Conservation (phyloP, 805 yeast species). For the Candida bentonensis region DNA sequence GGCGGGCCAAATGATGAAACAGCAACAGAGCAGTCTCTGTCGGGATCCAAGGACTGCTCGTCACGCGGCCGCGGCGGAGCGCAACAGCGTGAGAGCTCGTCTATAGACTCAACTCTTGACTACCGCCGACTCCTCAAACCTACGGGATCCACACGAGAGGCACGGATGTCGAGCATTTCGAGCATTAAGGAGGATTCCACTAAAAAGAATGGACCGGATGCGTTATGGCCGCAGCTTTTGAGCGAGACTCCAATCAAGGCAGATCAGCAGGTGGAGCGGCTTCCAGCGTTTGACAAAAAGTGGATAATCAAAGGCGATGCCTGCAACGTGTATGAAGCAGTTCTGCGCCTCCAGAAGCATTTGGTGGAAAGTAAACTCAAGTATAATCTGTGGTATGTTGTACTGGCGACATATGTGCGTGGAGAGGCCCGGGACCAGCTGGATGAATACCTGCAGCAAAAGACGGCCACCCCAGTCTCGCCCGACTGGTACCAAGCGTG, state of each 20-base stretch:
- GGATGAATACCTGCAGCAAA: not conserved
- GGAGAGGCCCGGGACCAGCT: not conserved
- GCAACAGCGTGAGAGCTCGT: too few species aligned
- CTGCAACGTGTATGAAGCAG: not conserved
- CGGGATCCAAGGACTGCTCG: too few species aligned
- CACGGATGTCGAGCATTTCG: too few species aligned
- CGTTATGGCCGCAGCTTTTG: not conserved
- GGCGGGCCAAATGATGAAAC: too few species aligned
- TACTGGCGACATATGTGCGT: not conserved
- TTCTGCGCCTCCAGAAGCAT: not conserved
- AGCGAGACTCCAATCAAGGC: not conserved
- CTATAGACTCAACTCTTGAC: too few species aligned
- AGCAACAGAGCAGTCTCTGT: too few species aligned
- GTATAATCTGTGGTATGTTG: not conserved
- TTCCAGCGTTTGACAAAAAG: not conserved
- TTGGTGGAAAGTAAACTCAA: not conserved
- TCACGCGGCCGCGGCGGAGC: too few species aligned
- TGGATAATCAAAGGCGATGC: not conserved
- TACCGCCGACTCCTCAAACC: too few species aligned
- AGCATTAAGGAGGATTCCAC: too few species aligned
- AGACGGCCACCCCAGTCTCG: not conserved
- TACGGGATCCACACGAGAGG: too few species aligned
- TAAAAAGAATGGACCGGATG: too few species aligned
- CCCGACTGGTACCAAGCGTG: not conserved
- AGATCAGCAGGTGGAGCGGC: not conserved